A percentile compares a stretch with the other conserved stretches of the same genome.
Evolutionary conservation across 768 basidiomycete species (phyloP).

Genomic region (Chalciporus piperatus): DNA sequence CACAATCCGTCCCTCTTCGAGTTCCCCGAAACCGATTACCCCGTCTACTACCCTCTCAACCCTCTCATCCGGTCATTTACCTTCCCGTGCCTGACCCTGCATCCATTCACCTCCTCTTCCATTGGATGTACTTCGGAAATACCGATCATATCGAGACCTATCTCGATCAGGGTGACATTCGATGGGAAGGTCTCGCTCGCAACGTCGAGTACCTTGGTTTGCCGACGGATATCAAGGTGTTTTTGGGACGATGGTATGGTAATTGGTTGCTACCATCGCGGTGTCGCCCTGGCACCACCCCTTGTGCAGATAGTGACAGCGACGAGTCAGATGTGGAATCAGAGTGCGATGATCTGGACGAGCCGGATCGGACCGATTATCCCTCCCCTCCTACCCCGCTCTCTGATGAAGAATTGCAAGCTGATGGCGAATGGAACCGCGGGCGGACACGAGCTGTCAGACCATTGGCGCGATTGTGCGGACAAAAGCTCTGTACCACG

Average conservation of each 20-base stretch:
- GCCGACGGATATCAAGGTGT: conserved; percentile 69
- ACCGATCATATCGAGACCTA: conserved; percentile 62
- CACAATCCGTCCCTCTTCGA: conserved; percentile 26
- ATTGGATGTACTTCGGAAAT: conserved; percentile 83
- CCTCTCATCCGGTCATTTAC: conserved; percentile 66
- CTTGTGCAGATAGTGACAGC: conserved; percentile 32
- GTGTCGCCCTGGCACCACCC: conserved; percentile 23
- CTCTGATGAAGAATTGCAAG: conserved; percentile 37
- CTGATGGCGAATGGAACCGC: conserved; percentile 38
- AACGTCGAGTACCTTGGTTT: conserved; percentile 89
- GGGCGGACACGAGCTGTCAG: conserved; percentile 41
- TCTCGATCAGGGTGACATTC: conserved; percentile 59
- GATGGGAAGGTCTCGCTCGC: conserved; percentile 85
- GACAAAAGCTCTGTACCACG: conserved; percentile 18
- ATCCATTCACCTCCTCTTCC: conserved; percentile 68
- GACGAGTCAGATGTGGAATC: conserved; percentile 34
- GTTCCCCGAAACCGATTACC: conserved; percentile 57
- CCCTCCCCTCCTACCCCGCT: conserved; percentile 35
- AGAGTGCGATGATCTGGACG: conserved; percentile 23
- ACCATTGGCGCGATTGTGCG: conserved; percentile 35
- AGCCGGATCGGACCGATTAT: conserved; percentile 18
- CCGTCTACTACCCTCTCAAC: conserved; percentile 57
- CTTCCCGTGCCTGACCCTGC: conserved; percentile 73
- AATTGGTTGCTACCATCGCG: conserved; percentile 49
- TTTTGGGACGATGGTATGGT: conserved; percentile 73